phyloP scores from a whole-genome alignment of 495 filamentous ascomycete genomes.

The Aspergillus panamensis region DNA sequence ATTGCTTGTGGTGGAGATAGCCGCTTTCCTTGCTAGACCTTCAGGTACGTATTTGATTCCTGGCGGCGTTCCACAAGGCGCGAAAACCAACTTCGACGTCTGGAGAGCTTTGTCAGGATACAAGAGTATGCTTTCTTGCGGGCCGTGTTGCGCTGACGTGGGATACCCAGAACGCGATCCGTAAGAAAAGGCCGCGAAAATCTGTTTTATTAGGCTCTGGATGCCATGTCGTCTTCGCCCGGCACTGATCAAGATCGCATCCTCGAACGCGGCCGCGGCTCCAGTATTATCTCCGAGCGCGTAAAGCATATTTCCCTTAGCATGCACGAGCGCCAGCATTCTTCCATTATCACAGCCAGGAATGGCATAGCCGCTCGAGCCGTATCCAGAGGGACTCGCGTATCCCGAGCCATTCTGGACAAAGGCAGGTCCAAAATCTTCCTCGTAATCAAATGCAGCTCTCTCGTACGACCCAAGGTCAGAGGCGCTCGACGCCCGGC shows the following conservation, averaged over 20 bases:
- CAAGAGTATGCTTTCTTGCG: slow-evolving; percentile 66
- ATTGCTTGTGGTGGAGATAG: slow-evolving; percentile 92
- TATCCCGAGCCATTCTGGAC: slow-evolving; percentile 31
- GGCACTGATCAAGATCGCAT: slow-evolving; percentile 85
- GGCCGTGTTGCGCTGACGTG: slow-evolving; percentile 25
- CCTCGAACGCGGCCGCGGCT: slow-evolving; percentile 89
- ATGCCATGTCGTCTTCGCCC: slow-evolving; percentile 71
- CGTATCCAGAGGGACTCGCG: slow-evolving; percentile 54
- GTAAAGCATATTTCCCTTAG: slow-evolving; percentile 98
- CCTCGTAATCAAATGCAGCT: slow-evolving; percentile 55
- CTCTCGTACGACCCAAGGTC: slow-evolving; percentile 52
- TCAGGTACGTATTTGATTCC: slow-evolving; percentile 74
- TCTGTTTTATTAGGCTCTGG: slow-evolving; percentile 73
- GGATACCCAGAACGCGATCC: slow-evolving; percentile 30
- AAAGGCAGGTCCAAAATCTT: slow-evolving; percentile 38
- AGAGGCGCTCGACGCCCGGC: slow-evolving; percentile 46
- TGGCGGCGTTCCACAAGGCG: slow-evolving; percentile 72
- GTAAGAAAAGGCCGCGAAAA: slow-evolving; percentile 67
- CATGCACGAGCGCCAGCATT: slow-evolving; percentile 87
- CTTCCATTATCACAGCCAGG: slow-evolving; percentile 88
- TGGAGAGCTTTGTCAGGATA: slow-evolving; percentile 79
- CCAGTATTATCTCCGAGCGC: slow-evolving; percentile 77
- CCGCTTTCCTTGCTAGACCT: slow-evolving; percentile 71
- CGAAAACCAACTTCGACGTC: slow-evolving; percentile 82
- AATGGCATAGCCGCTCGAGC: slow-evolving; percentile 81